These are phyloP conservation scores for Chalciporus sp. DNA, from an alignment of 1,284 basidiomycete genomes.

Conservation along the genomic window DNA sequence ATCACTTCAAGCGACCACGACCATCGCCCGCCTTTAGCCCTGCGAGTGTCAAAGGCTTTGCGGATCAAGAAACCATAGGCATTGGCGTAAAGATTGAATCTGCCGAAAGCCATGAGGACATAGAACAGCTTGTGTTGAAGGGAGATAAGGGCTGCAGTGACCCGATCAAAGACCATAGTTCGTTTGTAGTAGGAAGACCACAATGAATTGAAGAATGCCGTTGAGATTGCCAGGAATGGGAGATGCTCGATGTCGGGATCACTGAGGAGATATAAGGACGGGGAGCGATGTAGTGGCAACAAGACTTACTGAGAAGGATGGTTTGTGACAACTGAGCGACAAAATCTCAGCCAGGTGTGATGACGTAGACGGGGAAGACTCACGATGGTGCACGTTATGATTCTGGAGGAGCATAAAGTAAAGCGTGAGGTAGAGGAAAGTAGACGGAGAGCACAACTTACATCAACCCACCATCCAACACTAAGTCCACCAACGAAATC, in stretches of 20 bases:
- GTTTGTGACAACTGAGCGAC: slow-evolving; percentile 83
- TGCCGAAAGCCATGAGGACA: slow-evolving; percentile 86
- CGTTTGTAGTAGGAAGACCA: slow-evolving; percentile 97
- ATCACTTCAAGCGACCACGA: slow-evolving; percentile 72
- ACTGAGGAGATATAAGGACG: slow-evolving; percentile 50
- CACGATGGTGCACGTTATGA: slow-evolving; percentile 95
- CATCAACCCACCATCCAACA: slow-evolving; percentile 97
- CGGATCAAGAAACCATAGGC: slow-evolving; percentile 81
- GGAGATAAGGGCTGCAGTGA: slow-evolving; percentile 68
- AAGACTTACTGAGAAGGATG: slow-evolving; percentile 88
- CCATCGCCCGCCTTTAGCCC: slow-evolving; percentile 66
- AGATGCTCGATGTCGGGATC: slow-evolving; percentile 96
- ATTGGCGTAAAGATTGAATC: slow-evolving; percentile 94
- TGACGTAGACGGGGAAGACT: slow-evolving; percentile 33
- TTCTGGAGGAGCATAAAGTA: slow-evolving; percentile 56
- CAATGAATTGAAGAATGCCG: slow-evolving; percentile 81
- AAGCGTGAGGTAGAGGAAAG: not conserved
- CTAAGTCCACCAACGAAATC: slow-evolving; percentile 92
- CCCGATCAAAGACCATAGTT: slow-evolving; percentile 78
- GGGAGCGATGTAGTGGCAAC: not conserved
- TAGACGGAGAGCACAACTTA: slow-evolving; percentile 46
- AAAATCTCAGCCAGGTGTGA: slow-evolving; percentile 15
- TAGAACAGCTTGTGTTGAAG: slow-evolving; percentile 95
- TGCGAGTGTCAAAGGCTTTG: slow-evolving; percentile 60
- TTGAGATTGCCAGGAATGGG: slow-evolving; percentile 95